These are phyloP conservation scores for Rickenella mellea DNA, from an alignment of 768 basidiomycete genomes.

Conservation along the genomic window DNA sequence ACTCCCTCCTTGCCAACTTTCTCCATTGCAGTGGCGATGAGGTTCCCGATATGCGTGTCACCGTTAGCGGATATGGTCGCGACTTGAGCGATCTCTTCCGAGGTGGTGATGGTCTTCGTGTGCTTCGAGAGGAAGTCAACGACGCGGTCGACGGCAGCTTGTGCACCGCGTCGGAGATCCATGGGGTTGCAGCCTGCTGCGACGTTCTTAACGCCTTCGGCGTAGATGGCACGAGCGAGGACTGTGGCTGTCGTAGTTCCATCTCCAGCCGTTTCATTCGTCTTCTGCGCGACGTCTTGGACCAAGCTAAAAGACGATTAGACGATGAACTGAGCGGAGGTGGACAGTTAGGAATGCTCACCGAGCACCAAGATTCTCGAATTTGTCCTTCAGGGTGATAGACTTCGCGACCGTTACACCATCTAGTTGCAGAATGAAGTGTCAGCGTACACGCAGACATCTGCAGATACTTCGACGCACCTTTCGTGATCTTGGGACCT, in stretches of 20 bases:
- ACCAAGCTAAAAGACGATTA: conserved; percentile 55
- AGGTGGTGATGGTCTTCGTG: conserved; percentile 92
- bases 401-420: conserved; percentile 99
- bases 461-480: conserved; percentile 27
- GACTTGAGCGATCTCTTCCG: conserved; percentile 96
- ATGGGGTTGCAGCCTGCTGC: conserved; percentile 99
- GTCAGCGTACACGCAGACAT: not conserved
- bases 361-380: conserved; percentile 98
- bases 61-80: conserved; percentile 82
- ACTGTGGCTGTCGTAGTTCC: conserved; percentile 98
- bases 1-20: conserved; percentile 99
- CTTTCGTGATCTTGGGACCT: conserved; percentile 93
- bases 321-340: conserved; percentile 6
- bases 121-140: conserved; percentile 83
- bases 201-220: conserved; percentile 98
- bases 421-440: conserved; percentile 35
- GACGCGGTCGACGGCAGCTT: conserved; percentile 93
- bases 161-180: conserved; percentile 97
- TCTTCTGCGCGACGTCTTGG: conserved; percentile 93
- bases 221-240: conserved; percentile 93
- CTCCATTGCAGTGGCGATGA: conserved; percentile 99
- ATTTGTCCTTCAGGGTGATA: conserved; percentile 91
- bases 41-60: conserved; percentile 82
- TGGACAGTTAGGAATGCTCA: conserved; percentile 25
- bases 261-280: conserved; percentile 95